These are phyloP conservation scores for Nothophaeocryptopus gaeumannii DNA, from an alignment of 2,329 filamentous ascomycete genomes.

Conservation along the genomic window DNA sequence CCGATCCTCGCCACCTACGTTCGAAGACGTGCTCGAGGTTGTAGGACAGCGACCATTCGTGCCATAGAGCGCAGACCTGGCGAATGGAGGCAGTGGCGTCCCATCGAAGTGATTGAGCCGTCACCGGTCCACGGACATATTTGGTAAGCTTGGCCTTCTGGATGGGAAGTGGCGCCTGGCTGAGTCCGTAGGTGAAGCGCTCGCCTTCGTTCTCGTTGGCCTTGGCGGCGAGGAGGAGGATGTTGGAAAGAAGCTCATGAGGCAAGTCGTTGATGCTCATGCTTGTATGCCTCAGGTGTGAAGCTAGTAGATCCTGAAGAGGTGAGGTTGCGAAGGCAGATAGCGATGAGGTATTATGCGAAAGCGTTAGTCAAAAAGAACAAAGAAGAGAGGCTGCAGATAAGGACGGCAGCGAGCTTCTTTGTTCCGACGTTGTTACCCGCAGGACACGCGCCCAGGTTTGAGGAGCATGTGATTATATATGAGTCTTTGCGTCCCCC, in stretches of 20 bases:
- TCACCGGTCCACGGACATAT: constrained; percentile 52
- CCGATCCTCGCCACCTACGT: constrained; percentile 51
- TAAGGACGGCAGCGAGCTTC: constrained; percentile 15
- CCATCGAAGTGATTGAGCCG: constrained; percentile 52
- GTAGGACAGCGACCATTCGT: constrained; percentile 53
- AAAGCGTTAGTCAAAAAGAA: constrained; percentile 15
- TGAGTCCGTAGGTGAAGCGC: constrained; percentile 53
- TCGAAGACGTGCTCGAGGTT: constrained; percentile 53
- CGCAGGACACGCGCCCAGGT: neutral
- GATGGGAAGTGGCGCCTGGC: constrained; percentile 48
- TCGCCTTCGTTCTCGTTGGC: constrained; percentile 48
- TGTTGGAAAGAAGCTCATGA: constrained; percentile 51
- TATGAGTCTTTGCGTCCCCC: neutral
- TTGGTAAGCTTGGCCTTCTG: constrained; percentile 45
- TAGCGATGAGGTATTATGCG: constrained; percentile 10
- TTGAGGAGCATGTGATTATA: constrained; percentile 7
- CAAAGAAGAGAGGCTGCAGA: constrained; percentile 20
- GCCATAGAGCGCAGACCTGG: constrained; percentile 51
- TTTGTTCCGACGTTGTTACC: neutral
- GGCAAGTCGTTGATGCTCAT: constrained; percentile 48
- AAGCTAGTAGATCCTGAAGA: constrained; percentile 4
- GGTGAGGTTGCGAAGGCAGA: constrained; percentile 12
- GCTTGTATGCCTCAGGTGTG: constrained; percentile 2
- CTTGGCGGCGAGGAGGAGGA: constrained; percentile 49
- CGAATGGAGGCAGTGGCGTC: constrained; percentile 49